phyloP scores from a whole-genome alignment of 2,329 filamentous ascomycete species.

The Torrubiella hemipterigena region DNA sequence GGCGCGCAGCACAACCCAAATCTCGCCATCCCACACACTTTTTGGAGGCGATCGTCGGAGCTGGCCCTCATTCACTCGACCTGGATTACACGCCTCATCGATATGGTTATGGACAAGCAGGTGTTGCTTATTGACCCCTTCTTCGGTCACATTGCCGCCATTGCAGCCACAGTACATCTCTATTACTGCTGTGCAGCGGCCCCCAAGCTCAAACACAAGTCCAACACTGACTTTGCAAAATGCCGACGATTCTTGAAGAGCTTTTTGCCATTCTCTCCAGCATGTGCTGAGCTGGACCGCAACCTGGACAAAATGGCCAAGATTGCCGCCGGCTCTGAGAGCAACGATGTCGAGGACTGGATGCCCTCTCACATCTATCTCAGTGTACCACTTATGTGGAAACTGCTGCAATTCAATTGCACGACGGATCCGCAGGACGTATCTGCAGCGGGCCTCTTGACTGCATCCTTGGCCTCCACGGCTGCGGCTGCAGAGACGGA shows the following conservation, averaged over 20 bases:
- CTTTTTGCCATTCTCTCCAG: conserved; percentile 33
- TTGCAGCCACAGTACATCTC: conserved; percentile 39
- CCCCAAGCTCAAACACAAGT: conserved; percentile 34
- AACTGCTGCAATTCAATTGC: conserved; percentile 35
- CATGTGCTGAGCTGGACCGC: conserved; percentile 30
- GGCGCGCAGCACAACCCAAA: conserved; percentile 39
- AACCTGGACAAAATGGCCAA: conserved; percentile 35
- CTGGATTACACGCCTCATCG: conserved; percentile 41
- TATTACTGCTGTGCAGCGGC: conserved; percentile 41
- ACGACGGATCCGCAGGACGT: conserved; percentile 21
- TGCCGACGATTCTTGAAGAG: conserved; percentile 35
- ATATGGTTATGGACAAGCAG: conserved; percentile 39
- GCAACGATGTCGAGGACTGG: conserved; percentile 36
- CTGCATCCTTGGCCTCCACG: conserved; percentile 25
- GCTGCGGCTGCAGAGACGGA: conserved; percentile 17
- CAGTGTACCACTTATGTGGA: conserved; percentile 40
- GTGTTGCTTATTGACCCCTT: conserved; percentile 37
- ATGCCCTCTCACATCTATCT: conserved; percentile 40
- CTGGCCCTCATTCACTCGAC: conserved; percentile 37
- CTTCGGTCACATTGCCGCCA: conserved; percentile 36
- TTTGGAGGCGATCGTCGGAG: conserved; percentile 40
- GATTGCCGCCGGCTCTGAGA: conserved; percentile 35
- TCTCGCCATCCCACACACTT: conserved; percentile 38
- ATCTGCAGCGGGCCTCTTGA: conserved; percentile 25
- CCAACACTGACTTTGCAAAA: conserved; percentile 37